These are phyloP conservation scores for Flaveria trinervia DNA, from an alignment of 129 eudicot species.

Conservation along the genomic window DNA sequence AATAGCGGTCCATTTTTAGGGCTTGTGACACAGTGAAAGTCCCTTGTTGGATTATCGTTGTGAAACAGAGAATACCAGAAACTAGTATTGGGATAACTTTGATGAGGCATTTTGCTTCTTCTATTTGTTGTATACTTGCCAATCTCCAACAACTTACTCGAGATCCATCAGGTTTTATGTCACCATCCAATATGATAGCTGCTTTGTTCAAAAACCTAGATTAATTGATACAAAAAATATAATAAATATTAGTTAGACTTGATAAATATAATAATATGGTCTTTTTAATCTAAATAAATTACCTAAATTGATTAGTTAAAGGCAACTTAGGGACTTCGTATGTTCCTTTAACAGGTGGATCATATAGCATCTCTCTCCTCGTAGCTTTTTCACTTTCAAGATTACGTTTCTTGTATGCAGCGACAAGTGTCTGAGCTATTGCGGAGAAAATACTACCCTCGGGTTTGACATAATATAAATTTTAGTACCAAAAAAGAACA, in stretches of 20 bases:
- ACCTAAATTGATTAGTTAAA: slow-evolving; percentile 61
- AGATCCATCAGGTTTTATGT: slow-evolving; percentile 52
- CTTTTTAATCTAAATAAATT: not conserved
- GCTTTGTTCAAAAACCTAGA: slow-evolving; percentile 82
- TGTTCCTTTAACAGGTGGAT: slow-evolving; percentile 54
- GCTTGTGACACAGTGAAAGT: slow-evolving; percentile 86
- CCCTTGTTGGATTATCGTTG: slow-evolving; percentile 65
- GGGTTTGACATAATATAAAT: slow-evolving; percentile 64
- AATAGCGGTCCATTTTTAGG: slow-evolving; percentile 69
- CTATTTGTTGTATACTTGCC: slow-evolving; percentile 69
- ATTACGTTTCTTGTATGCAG: slow-evolving; percentile 70
- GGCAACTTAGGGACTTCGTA: slow-evolving; percentile 50
- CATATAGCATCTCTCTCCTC: slow-evolving; percentile 41
- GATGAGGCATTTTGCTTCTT: slow-evolving; percentile 76
- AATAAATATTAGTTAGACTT: not conserved
- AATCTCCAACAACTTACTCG: slow-evolving; percentile 56
- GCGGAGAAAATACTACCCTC: slow-evolving; percentile 75
- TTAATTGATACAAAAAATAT: not conserved
- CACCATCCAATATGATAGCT: slow-evolving; percentile 72
- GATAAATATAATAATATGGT: not conserved
- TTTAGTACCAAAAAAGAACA: slow-evolving; percentile 66
- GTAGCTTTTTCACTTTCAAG: slow-evolving; percentile 30
- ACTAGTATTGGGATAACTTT: slow-evolving; percentile 71
- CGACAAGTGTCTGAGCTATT: slow-evolving; percentile 62
- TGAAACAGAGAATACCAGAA: slow-evolving; percentile 77